Percentiles rank a stretch among this genome's conserved stretches.
These are phyloP conservation scores for Coemansia sp. DNA, from an alignment of 192 early-diverging fungal genomes.

Conservation along the genomic window DNA sequence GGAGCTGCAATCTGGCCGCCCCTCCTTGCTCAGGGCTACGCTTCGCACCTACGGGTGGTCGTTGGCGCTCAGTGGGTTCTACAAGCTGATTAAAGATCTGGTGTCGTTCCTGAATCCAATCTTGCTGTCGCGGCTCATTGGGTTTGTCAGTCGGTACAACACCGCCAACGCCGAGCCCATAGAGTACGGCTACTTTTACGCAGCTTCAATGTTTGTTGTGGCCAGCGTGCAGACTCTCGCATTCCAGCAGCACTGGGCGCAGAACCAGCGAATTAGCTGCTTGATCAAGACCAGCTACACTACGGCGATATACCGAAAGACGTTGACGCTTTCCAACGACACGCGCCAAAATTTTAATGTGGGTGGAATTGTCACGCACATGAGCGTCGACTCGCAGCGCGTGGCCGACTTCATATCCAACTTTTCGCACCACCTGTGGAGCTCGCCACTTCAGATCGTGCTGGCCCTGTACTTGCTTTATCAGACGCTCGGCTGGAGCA, in stretches of 20 bases:
- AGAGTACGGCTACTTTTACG: conserved; percentile 76
- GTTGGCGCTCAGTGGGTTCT: conserved; percentile 71
- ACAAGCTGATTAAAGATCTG: conserved; percentile 78
- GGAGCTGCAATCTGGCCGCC: conserved; percentile 58
- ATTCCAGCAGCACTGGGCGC: conserved; percentile 90
- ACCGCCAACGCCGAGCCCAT: conserved; percentile 58
- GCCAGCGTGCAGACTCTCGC: conserved; percentile 78
- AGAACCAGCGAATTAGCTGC: conserved; percentile 79
- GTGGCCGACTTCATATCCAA: conserved; percentile 64
- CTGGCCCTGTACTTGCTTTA: conserved; percentile 78
- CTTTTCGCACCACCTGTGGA: conserved; percentile 78
- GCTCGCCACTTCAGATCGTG: conserved; percentile 76
- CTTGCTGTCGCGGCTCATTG: conserved; percentile 71
- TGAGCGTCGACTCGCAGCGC: conserved; percentile 71
- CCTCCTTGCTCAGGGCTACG: conserved; percentile 69
- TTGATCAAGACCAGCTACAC: conserved; percentile 72
- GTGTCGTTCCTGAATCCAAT: conserved; percentile 82
- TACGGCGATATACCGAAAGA: conserved; percentile 87
- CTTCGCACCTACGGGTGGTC: conserved; percentile 64
- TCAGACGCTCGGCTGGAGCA: conserved; percentile 74
- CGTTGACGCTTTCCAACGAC: conserved; percentile 76
- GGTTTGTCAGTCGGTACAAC: conserved; percentile 60
- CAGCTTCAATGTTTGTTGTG: conserved; percentile 74
- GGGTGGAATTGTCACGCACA: conserved; percentile 72
- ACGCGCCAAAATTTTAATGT: conserved; percentile 80